Evolutionary conservation across 139 green algal genomes (phyloP).

Genomic region (Mesotaenium endlicherianum): DNA sequence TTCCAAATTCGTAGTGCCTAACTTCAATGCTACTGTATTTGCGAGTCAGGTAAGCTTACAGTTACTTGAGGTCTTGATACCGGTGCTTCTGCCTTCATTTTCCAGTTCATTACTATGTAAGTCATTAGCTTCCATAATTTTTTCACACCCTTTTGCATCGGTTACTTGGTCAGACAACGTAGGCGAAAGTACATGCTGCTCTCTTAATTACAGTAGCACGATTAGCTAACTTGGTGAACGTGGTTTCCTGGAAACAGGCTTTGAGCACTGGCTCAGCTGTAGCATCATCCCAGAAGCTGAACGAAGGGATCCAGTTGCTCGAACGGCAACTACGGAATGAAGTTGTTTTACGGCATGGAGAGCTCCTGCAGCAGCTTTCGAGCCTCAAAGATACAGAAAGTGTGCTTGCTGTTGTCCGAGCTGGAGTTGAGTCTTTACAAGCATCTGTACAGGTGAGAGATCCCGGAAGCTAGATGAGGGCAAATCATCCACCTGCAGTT

Average conservation of each 20-base stretch:
- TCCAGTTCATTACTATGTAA: too few species aligned
- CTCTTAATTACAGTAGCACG: too few species aligned
- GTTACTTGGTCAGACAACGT: too few species aligned
- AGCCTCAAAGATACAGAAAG: conserved; percentile 47
- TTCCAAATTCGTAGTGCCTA: conserved; percentile 28
- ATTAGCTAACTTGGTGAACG: too few species aligned
- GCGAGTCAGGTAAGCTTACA: conserved; percentile 27
- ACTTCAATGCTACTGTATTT: conserved; percentile 44
- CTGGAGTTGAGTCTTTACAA: conserved; percentile 42
- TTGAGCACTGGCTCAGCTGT: conserved; percentile 22
- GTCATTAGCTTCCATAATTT: too few species aligned
- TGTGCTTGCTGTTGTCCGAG: conserved; percentile 44
- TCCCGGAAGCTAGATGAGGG: not conserved
- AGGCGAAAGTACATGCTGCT: too few species aligned
- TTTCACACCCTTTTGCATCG: too few species aligned
- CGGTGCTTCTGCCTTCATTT: too few species aligned
- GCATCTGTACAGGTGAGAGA: conserved; percentile 44
- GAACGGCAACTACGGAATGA: conserved; percentile 29
- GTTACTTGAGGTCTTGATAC: too few species aligned
- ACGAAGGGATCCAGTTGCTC: conserved; percentile 30
- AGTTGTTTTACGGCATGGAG: conserved; percentile 35
- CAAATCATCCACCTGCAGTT: not conserved
- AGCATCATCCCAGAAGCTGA: conserved; percentile 19
- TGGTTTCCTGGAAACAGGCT: too few species aligned
- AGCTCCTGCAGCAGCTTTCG: conserved; percentile 42